Evolutionary conservation across 2,329 filamentous ascomycete genomes (phyloP).

Genomic region (Taxawa tesnikishii): DNA sequence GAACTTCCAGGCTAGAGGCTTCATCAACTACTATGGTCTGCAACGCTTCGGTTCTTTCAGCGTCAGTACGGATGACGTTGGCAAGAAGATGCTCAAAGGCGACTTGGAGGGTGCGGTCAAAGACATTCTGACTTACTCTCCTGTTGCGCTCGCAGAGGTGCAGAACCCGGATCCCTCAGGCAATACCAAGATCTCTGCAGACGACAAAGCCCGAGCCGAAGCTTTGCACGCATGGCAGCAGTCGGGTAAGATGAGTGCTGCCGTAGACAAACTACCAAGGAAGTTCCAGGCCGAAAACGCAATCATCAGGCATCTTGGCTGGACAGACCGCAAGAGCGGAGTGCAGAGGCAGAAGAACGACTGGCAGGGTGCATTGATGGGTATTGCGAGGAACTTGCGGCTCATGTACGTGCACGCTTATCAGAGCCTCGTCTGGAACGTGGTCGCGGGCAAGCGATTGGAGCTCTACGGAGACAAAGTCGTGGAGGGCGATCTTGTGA

Average conservation of each 20-base stretch:
- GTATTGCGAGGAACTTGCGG: conserved; percentile 69
- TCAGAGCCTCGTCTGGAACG: conserved; percentile 91
- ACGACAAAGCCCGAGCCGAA: conserved; percentile 67
- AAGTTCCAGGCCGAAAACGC: conserved; percentile 71
- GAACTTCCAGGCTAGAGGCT: conserved; percentile 61
- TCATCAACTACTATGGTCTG: conserved; percentile 97
- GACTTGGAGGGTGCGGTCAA: conserved; percentile 73
- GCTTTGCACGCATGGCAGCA: conserved; percentile 63
- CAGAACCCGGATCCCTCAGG: conserved; percentile 27
- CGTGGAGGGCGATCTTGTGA: conserved; percentile 73
- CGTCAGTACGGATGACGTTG: conserved; percentile 74
- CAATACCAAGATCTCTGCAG: conserved; percentile 43
- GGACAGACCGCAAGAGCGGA: conserved; percentile 28
- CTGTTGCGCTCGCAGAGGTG: conserved; percentile 46
- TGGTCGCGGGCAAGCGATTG: conserved; percentile 70
- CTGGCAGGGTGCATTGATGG: conserved; percentile 67
- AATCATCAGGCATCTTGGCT: conserved; percentile 64
- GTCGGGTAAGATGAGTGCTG: conserved; percentile 37
- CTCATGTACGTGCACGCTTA: conserved; percentile 97
- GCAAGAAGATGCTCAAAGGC: conserved; percentile 68
- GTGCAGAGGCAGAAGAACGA: conserved; percentile 46
- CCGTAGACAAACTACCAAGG: conserved; percentile 57
- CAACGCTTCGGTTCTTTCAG: conserved; percentile 88
- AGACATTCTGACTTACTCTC: conserved; percentile 61
- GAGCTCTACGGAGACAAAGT: conserved; percentile 59